A percentile compares a stretch with the other conserved stretches of the same genome.
Evolutionary conservation across 2,329 filamentous ascomycete genomes (phyloP).

Genomic region (Diaporthe citrichinensis): DNA sequence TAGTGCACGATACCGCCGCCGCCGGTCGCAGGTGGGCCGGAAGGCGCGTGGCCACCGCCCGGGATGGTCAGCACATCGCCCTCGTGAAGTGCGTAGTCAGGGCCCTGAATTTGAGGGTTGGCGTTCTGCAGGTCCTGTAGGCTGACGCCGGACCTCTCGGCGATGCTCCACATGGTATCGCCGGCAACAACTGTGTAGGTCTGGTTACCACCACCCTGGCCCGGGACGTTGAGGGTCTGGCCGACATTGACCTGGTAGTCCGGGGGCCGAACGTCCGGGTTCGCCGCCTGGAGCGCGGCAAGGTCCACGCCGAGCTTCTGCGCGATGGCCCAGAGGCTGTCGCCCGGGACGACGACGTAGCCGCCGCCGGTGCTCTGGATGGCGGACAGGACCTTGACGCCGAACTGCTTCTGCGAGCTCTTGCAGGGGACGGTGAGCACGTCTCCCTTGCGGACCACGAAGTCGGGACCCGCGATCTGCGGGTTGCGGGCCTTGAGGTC

Average conservation of each 20-base stretch:
- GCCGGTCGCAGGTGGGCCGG: neutral
- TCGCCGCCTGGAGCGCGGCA: neutral
- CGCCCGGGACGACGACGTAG: slow-evolving; percentile 1
- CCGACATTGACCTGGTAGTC: neutral
- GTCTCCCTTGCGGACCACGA: neutral
- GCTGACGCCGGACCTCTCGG: neutral
- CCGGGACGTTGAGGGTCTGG: neutral
- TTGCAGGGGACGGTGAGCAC: slow-evolving; percentile 5
- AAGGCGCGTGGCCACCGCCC: neutral
- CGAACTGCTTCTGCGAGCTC: neutral
- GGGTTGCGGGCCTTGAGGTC: slow-evolving; percentile 19
- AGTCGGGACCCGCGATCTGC: neutral
- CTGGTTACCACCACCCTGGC: neutral
- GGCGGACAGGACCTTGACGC: neutral
- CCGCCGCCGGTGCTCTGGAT: neutral
- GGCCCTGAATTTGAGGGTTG: neutral
- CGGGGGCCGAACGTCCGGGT: neutral
- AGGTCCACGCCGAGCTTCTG: neutral
- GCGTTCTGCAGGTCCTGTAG: neutral
- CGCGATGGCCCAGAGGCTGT: slow-evolving; percentile 1
- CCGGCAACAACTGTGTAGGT: neutral
- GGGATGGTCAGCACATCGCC: neutral
- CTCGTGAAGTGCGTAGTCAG: neutral
- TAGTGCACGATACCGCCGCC: neutral
- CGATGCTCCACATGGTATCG: neutral